Evolutionary conservation across 768 basidiomycete species (phyloP).

Genomic region (Leccinum longicurvipes): DNA sequence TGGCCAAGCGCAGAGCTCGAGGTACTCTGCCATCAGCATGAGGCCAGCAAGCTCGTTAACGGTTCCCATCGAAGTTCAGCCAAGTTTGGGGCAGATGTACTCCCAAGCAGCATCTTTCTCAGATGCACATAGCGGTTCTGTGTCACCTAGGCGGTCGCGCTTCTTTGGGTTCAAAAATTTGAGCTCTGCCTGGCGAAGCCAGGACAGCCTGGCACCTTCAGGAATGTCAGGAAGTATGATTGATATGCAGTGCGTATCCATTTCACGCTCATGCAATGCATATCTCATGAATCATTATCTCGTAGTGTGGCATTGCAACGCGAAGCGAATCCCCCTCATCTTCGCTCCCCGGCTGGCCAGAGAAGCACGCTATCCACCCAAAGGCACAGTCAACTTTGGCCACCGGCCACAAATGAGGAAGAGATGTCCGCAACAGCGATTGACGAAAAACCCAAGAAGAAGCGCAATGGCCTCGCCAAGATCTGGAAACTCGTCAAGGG

Average conservation of each 20-base stretch:
- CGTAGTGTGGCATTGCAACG: conserved; percentile 74
- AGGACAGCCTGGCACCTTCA: conserved; percentile 78
- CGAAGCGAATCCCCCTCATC: conserved; percentile 41
- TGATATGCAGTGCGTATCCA: conserved; percentile 79
- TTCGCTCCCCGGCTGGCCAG: conserved; percentile 35
- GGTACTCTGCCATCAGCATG: conserved; percentile 52
- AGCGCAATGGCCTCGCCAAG: conserved; percentile 72
- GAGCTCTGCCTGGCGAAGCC: conserved; percentile 70
- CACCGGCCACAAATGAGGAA: conserved; percentile 36
- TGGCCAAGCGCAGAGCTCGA: conserved; percentile 54
- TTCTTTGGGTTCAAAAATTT: conserved; percentile 79
- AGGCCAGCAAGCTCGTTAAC: conserved; percentile 63
- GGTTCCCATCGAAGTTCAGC: conserved; percentile 53
- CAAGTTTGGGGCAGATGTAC: conserved; percentile 60
- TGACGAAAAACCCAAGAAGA: conserved; percentile 65
- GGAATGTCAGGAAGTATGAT: conserved; percentile 86
- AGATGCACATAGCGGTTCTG: conserved; percentile 71
- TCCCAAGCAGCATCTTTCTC: conserved; percentile 80
- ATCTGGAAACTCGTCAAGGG: conserved; percentile 78
- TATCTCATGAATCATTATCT: conserved; percentile 8
- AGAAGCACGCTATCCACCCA: conserved; percentile 32
- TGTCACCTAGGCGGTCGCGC: conserved; percentile 63
- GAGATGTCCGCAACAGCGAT: conserved; percentile 18
- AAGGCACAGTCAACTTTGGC: conserved; percentile 56
- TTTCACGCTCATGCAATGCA: not conserved